These are phyloP conservation scores for Colletotrichum sp. DNA, from an alignment of 2,329 filamentous ascomycete genomes.

Conservation along the genomic window DNA sequence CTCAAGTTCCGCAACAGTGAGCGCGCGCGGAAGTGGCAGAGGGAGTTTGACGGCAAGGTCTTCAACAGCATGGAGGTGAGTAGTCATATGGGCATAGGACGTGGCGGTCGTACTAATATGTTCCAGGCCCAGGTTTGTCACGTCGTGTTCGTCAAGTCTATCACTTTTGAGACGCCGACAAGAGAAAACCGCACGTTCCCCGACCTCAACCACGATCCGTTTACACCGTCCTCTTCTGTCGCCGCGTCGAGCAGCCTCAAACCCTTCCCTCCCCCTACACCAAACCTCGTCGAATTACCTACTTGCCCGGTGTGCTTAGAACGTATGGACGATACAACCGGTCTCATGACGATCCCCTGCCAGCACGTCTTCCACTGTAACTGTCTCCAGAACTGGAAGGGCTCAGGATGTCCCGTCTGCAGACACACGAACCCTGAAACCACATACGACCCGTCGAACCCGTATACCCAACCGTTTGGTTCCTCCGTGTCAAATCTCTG, in stretches of 20 bases:
- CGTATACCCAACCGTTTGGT: constrained; percentile 61
- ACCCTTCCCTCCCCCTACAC: constrained; percentile 72
- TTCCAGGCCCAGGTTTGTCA: constrained; percentile 84
- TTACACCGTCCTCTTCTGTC: constrained; percentile 55
- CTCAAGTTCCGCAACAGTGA: constrained; percentile 87
- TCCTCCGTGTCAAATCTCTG: constrained; percentile 73
- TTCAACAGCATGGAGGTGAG: constrained; percentile 89
- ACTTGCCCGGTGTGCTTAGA: constrained; percentile 97
- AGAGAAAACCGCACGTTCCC: constrained; percentile 56
- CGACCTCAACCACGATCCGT: constrained; percentile 65
- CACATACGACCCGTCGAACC: constrained; percentile 52
- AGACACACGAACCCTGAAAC: constrained; percentile 73
- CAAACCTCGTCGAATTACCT: constrained; percentile 86
- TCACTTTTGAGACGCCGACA: constrained; percentile 77
- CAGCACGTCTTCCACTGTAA: constrained; percentile 98
- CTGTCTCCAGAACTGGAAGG: constrained; percentile 95
- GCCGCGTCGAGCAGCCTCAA: constrained; percentile 52
- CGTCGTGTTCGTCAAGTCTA: constrained; percentile 91
- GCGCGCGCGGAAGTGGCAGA: constrained; percentile 80
- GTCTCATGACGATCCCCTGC: constrained; percentile 92
- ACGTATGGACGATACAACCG: constrained; percentile 97
- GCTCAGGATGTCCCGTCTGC: constrained; percentile 92
- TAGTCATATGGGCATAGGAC: neutral
- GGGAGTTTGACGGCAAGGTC: constrained; percentile 88
- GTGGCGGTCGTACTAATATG: constrained; percentile 17